Evolutionary conservation across 441 rosid genomes (phyloP), one percentile per base, ranked within the genome.

Genomic region (Euphorbia celastroides): DNA sequence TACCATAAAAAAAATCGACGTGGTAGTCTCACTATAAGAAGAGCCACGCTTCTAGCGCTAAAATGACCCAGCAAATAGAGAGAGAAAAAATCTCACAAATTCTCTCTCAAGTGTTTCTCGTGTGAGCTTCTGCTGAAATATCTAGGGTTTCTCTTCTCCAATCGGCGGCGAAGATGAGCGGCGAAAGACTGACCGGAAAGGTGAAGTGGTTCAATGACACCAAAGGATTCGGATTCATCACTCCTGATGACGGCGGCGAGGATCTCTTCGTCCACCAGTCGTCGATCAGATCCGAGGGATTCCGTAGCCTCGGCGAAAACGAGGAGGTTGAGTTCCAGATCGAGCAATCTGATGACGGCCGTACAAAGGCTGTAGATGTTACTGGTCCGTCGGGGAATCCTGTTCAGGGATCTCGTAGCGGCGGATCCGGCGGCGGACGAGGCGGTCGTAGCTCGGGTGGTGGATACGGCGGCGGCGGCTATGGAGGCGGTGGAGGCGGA

Each of bases 191-290:
- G 59, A 74, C 75, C 1, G 98, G 98, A 2, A 88, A 78, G 65
- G 98, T 93, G 2, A 78, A 71, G 32, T 88, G 97, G 98, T 93
- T 93, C 77, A 82, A 48, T 64, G 85, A 80, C 69, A 30, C 34
- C 1, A 93, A 84, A 74, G 94, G 97, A 0, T 93, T 70, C 60
- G 98, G 98, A 13, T 90, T 93, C 86, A 85, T 93, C 34, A 79
- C 77, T 55, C 92, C 97, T 2, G 87, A 84, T 2, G 87, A 87
- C 2, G 96, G 79, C 3, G 41, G 79, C 20, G 89, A 82, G 0
- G 97, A 93, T 74, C 87, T 90, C 22, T 88, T 93, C 72, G 97
- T 90, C 55, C 98, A 93, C 60, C 96, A 87, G 20, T 82, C 92
- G 44, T 75, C 87, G 26, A 87, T 93, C 77, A 54, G 67, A 50